phyloP scores from a whole-genome alignment of 768 basidiomycete species.

The Lactifluus piperatus region DNA sequence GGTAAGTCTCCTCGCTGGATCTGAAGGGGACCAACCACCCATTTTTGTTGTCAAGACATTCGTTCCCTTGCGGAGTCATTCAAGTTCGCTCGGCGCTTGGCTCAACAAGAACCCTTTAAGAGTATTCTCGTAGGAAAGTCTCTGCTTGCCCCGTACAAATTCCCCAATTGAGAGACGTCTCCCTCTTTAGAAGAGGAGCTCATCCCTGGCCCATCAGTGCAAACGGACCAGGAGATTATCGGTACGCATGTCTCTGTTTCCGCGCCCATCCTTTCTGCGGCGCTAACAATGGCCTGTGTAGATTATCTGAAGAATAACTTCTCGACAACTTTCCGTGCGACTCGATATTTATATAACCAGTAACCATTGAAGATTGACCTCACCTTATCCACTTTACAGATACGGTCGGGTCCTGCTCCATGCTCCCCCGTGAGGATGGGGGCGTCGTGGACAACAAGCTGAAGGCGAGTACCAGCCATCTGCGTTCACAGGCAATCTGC shows the following conservation, averaged over 20 bases:
- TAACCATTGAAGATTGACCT: too few relatives aligned
- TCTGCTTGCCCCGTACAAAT: background rate
- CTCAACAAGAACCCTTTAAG: conserved; percentile 19
- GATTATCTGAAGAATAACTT: background rate
- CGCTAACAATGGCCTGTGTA: background rate
- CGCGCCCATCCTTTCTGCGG: background rate
- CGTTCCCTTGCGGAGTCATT: conserved; percentile 15
- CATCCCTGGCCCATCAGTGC: conserved; percentile 9
- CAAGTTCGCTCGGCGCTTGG: conserved; percentile 20
- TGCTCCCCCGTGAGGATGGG: conserved; percentile 16
- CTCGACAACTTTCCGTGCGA: conserved; percentile 3
- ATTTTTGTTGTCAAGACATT: background rate
- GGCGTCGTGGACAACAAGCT: conserved; percentile 19
- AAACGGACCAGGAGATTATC: conserved; percentile 15
- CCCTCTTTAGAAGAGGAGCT: conserved; percentile 7
- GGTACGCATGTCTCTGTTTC: background rate
- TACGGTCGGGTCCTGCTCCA: conserved; percentile 13
- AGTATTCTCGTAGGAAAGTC: conserved; percentile 8
- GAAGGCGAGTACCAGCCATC: conserved; percentile 3
- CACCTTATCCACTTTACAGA: background rate
- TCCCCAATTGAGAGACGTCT: background rate
- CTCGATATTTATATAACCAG: too few relatives aligned
- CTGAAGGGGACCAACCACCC: background rate
- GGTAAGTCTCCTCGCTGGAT: conserved; percentile 4
- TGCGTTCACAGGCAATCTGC: background rate